A percentile compares a stretch with the other conserved stretches of the same genome.
Evolutionary conservation across 441 rosid genomes (phyloP).

Genomic region (Adansonia grandidieri): DNA sequence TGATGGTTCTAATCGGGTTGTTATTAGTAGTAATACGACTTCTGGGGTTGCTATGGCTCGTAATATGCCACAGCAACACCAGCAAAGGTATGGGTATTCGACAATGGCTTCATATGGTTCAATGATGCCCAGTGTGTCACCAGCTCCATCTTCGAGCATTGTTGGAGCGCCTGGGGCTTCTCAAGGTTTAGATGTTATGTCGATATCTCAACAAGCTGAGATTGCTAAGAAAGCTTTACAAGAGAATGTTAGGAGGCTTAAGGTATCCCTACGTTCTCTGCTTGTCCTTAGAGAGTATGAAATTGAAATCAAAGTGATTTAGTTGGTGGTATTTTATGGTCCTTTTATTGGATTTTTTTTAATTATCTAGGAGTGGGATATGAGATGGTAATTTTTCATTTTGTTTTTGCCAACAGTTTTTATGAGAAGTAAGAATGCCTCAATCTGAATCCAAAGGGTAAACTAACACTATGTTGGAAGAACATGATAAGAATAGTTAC

Average conservation of each 20-base stretch:
- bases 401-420: neutral
- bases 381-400: neutral
- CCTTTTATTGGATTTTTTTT: neutral
- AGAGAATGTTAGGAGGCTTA: constrained; percentile 57
- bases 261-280: constrained; percentile 49
- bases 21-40: constrained; percentile 30
- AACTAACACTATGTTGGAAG: neutral
- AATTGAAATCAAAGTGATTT: neutral
- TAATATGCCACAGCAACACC: constrained; percentile 45
- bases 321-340: neutral
- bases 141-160: constrained; percentile 48
- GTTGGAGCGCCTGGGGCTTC: constrained; percentile 52
- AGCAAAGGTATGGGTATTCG: constrained; percentile 41
- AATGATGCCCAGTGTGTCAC: constrained; percentile 34
- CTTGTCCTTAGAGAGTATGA: constrained; percentile 17
- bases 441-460: neutral
- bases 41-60: constrained; percentile 37
- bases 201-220: constrained; percentile 77
- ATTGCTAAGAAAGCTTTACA: constrained; percentile 72
- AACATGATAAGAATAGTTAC: neutral
- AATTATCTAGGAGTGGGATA: neutral
- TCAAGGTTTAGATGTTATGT: constrained; percentile 55
- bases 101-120: constrained; percentile 37
- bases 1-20: constrained; percentile 50
- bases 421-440: neutral